Base-by-base conservation (phyloP, 2,329 filamentous ascomycete species). In the Diplodia mutila region DNA sequence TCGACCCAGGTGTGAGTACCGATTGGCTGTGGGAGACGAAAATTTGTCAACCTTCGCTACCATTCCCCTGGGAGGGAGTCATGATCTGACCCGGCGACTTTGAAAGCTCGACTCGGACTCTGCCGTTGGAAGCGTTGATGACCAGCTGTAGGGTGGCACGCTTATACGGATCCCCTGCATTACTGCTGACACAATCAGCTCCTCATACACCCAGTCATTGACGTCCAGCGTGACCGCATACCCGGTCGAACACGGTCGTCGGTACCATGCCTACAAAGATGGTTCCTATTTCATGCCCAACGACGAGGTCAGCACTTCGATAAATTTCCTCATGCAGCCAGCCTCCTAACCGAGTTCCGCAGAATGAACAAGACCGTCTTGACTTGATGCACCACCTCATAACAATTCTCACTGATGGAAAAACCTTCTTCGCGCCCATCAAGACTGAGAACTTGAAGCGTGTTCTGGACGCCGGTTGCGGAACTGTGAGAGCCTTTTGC, bases 281-380 rank as follows among this genome's bases (percentile, higher is more conserved):
- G 72, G 69, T 77, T 70, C 57, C 9, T 67, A 67, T 32, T 77
- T 79, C 65, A 73, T 78, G 34, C 66, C 66, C 12, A 67, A 67
- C 23, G 55, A 54, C 16, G 59, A 79, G 77, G 71, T 61, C 2
- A 18, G 25, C 51, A 21, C 2, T 9, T 0, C 16, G 7, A 12
- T 2, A 42, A 29, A 18, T 21, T 3, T 59, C 1, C 9, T 11
- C 2, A 23, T 14, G 4, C 5, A 11, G n/a, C 27, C 5, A 0
- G n/a, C 1, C 18, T 12, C 14, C 16, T 23, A 25, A 23, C 5
- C 23, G 7, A 29, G 9, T 3, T 4, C 2, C 3, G 21, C 34
- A 59, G 54, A 18, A 73, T 37, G 78, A 79, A 69, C 73, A 75
- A 27, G 77, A 80, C 65, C 73, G 78, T 14, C 70, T 80, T 18